Conservation (phyloP, 192 early-diverging fungal genomes). For the Oehlia diaphana region DNA sequence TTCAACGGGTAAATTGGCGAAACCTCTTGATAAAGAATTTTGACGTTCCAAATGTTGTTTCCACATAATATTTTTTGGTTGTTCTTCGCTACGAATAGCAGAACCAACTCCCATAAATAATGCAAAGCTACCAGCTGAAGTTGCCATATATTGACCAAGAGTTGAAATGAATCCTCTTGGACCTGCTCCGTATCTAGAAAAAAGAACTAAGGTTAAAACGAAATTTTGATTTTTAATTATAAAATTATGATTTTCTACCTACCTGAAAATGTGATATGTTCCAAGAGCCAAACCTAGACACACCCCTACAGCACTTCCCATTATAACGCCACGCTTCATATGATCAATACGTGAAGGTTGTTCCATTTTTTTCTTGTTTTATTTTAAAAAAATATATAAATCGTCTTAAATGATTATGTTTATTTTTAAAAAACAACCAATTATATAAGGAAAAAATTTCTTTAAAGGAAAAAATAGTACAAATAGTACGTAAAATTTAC, state of each 20-base stretch:
- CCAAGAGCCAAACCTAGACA: constrained; percentile 65
- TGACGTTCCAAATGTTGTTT: constrained; percentile 19
- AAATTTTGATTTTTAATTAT: not conserved
- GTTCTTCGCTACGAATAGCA: constrained; percentile 53
- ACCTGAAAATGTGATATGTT: constrained; percentile 52
- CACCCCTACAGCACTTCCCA: constrained; percentile 64
- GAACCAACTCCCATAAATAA: constrained; percentile 74
- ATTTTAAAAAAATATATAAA: not conserved
- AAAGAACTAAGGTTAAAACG: not conserved
- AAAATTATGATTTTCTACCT: constrained; percentile 6
- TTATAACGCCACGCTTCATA: constrained; percentile 63
- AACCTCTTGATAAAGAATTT: not conserved
- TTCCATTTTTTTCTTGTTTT: constrained; percentile 34
- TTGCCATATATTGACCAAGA: constrained; percentile 73
- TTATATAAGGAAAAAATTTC: too few species aligned
- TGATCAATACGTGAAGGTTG: constrained; percentile 48
- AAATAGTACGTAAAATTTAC: too few species aligned
- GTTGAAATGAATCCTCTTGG: constrained; percentile 67
- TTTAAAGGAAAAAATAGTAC: too few species aligned
- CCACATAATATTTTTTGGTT: constrained; percentile 8
- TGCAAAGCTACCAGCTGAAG: constrained; percentile 78
- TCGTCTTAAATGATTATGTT: too few species aligned
- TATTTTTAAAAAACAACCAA: too few species aligned
- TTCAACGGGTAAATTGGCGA: constrained; percentile 24
- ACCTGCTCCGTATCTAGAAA: constrained; percentile 67